Evolutionary conservation across 78 protist species (phyloP).

Genomic region (Protostelium mycophagum): DNA sequence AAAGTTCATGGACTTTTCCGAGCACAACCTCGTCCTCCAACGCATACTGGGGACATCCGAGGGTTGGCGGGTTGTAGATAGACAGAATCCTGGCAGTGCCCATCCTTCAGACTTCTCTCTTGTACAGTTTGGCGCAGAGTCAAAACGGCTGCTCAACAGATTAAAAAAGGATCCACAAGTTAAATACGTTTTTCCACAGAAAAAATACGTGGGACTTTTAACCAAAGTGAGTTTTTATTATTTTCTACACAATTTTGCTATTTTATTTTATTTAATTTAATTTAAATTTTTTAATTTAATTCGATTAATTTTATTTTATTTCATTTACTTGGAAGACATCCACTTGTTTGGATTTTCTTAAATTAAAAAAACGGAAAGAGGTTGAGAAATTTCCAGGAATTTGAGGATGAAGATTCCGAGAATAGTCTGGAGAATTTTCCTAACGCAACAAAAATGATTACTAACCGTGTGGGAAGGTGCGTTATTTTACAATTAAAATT

Average conservation of each 20-base stretch:
- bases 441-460: neutral
- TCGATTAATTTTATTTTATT: too few species aligned
- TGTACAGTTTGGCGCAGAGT: neutral
- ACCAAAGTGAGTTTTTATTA: neutral
- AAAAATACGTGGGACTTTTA: neutral
- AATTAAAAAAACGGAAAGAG: too few species aligned
- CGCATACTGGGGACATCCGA: neutral
- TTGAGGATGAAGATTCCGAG: too few species aligned
- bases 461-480: neutral
- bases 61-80: neutral
- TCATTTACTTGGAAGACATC: too few species aligned
- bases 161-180: neutral
- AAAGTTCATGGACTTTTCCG: neutral
- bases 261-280: too few species aligned
- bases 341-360: neutral
- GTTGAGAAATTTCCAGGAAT: neutral
- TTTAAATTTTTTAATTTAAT: too few species aligned
- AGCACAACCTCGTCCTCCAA: neutral
- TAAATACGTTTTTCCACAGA: neutral
- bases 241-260: too few species aligned
- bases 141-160: neutral
- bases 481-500: too few species aligned
- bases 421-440: neutral
- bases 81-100: neutral
- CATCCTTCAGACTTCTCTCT: neutral